Evolutionary conservation across 1,284 basidiomycete genomes (phyloP).

Genomic region (Omphalotus olearius): DNA sequence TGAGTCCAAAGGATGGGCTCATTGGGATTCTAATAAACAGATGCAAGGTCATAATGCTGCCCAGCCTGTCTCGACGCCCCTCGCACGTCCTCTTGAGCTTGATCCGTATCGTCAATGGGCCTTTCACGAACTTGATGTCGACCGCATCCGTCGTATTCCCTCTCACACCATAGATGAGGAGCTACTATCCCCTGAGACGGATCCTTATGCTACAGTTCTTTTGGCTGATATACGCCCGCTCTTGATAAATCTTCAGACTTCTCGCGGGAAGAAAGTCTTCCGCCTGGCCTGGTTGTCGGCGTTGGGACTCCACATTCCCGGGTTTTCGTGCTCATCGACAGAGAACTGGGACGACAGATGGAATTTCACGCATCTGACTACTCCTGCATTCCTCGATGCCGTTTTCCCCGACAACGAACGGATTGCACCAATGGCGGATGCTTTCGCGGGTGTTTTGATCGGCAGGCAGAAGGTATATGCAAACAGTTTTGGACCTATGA

Average conservation of each 20-base stretch:
- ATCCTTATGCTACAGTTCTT: constrained; percentile 78
- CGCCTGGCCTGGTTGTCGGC: constrained; percentile 76
- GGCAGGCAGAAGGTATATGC: constrained; percentile 60
- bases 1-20: constrained; percentile 56
- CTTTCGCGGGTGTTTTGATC: constrained; percentile 59
- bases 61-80: constrained; percentile 7
- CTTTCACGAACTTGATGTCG: constrained; percentile 48
- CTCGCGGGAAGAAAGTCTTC: constrained; percentile 56
- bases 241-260: constrained; percentile 55
- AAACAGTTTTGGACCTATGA: constrained; percentile 62
- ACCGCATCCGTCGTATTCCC: constrained; percentile 44
- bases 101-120: constrained; percentile 77
- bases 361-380: constrained; percentile 43
- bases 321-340: constrained; percentile 43
- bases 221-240: constrained; percentile 77
- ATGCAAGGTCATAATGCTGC: constrained; percentile 14
- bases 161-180: constrained; percentile 54
- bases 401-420: constrained; percentile 45
- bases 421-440: constrained; percentile 41
- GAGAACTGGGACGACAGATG: constrained; percentile 62
- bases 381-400: constrained; percentile 37
- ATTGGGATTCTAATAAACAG: constrained; percentile 47
- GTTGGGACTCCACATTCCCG: constrained; percentile 73
- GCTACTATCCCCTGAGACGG: constrained; percentile 39
- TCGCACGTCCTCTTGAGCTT: constrained; percentile 22